Evolutionary conservation across 176 grass and related monocot species (phyloP), one percentile per base, ranked within the genome.

Genomic region (Musa itinerans): DNA sequence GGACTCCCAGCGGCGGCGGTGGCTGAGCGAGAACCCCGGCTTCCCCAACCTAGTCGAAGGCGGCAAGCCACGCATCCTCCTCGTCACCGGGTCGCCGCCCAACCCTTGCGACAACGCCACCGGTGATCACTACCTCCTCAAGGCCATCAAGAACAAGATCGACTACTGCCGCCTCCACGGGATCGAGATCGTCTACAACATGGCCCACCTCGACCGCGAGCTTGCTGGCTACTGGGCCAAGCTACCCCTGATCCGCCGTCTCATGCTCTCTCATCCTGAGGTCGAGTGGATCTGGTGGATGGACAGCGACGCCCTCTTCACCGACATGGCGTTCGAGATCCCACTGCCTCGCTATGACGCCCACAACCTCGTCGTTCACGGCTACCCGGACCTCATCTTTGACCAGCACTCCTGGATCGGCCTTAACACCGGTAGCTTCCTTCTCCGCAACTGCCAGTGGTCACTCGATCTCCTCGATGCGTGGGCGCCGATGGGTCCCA

Each of bases 221-320:
- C 77, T 92, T 49, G 75, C 83, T 4, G 87, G 81, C 11, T 81
- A 83, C 81, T 90, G 92, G 92, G 76, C 79, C 26, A 95, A 95
- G 81, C 85, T 95, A 0, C 85, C 85, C 0, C 86, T 88, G 54
- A 76, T 95, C 9, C 85, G 92, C 3, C 85, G 81, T 10, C 92
- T 90, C 0, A 90, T 95, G 88, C 79, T 95, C 3, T 83, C 92
- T 8, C 92, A 95, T 68, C 88, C 92, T 76, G 92, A 95, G 89
- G 75, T 84, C 20, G 91, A 95, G 88, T 95, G 91, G 91, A 67
- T 90, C 55, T 90, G 91, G 91, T 95, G 91, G 91, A 74, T 90
- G 85, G 91, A 95, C 85, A 68, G 72, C 74, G 83, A 84, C 78
- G 85, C 91, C 8, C 51, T 95, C n/a, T 67, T 95, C 78, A 95